These are phyloP conservation scores for Arthroderma sp. DNA, from an alignment of 2,329 filamentous ascomycete genomes.

Conservation along the genomic window DNA sequence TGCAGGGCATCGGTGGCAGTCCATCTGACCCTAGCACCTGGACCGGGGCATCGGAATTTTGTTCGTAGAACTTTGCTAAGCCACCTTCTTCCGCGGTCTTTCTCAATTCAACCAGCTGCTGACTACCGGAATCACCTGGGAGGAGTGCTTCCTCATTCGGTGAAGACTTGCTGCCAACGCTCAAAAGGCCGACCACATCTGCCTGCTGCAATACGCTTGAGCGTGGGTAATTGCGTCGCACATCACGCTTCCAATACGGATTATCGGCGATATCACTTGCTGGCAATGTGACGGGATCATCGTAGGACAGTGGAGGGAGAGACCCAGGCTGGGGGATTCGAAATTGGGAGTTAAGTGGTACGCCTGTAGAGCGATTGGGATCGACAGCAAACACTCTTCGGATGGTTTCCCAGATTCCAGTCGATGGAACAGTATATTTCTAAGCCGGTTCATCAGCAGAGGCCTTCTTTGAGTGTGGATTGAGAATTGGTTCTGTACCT, in stretches of 20 bases:
- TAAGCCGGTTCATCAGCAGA: conserved; percentile 25
- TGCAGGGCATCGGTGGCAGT: conserved; percentile 73
- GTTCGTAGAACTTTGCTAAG: conserved; percentile 60
- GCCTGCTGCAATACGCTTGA: conserved; percentile 69
- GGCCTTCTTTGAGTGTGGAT: no score
- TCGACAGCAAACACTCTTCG: conserved; percentile 70
- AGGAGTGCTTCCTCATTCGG: conserved; percentile 68
- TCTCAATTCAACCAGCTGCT: conserved; percentile 63
- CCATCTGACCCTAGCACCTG: conserved; percentile 61
- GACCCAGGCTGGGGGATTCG: conserved; percentile 71
- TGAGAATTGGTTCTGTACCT: no score
- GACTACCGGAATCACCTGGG: conserved; percentile 59
- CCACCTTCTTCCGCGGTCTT: conserved; percentile 60
- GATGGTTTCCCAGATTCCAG: conserved; percentile 74
- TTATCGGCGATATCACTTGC: conserved; percentile 82
- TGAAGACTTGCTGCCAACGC: conserved; percentile 64
- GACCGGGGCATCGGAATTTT: conserved; percentile 40
- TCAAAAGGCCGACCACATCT: conserved; percentile 73
- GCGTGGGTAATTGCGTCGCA: conserved; percentile 66
- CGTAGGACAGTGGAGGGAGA: conserved; percentile 56
- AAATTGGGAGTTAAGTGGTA: conserved; percentile 86
- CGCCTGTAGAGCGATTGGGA: conserved; percentile 74
- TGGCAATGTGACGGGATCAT: conserved; percentile 72
- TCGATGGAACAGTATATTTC: conserved; percentile 94
- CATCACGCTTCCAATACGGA: conserved; percentile 92